These are phyloP conservation scores for Cladosporium sp. DNA, from an alignment of 2,329 filamentous ascomycete genomes.

Conservation along the genomic window DNA sequence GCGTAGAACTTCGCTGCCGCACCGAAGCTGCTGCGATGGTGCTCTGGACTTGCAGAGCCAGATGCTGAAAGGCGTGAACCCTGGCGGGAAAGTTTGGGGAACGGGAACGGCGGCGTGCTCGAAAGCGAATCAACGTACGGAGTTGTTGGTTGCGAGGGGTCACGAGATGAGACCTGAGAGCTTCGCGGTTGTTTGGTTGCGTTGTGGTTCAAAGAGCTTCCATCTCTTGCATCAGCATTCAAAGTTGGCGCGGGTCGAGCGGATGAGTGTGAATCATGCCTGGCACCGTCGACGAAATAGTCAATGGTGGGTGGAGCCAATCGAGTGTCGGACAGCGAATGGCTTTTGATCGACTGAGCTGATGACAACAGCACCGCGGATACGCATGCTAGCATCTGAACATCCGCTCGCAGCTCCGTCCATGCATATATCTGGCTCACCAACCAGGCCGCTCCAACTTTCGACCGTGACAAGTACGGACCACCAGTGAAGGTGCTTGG, in stretches of 20 bases:
- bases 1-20: slow-evolving; percentile 31
- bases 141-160: slow-evolving; percentile 27
- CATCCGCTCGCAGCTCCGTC: slow-evolving; percentile 57
- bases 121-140: slow-evolving; percentile 26
- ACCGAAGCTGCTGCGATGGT: slow-evolving; percentile 31
- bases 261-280: background rate
- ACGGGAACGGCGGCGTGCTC: slow-evolving; percentile 27
- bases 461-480: slow-evolving; percentile 30
- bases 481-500: slow-evolving; percentile 16
- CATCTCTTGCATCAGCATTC: slow-evolving; percentile 14
- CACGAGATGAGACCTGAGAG: slow-evolving; percentile 23
- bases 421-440: slow-evolving; percentile 55
- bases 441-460: slow-evolving; percentile 51
- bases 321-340: background rate
- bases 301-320: background rate
- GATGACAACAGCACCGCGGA: slow-evolving; percentile 50
- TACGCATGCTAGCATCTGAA: slow-evolving; percentile 64
- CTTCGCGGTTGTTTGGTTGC: slow-evolving; percentile 14
- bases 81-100: slow-evolving; percentile 21
- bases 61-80: slow-evolving; percentile 22
- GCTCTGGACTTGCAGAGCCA: slow-evolving; percentile 29
- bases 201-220: slow-evolving; percentile 14
- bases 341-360: background rate
- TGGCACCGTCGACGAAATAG: background rate
- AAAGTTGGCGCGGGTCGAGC: slow-evolving; percentile 15